Conservation (phyloP, 2,329 filamentous ascomycete species). For the Pseudocercospora fijiensis region DNA sequence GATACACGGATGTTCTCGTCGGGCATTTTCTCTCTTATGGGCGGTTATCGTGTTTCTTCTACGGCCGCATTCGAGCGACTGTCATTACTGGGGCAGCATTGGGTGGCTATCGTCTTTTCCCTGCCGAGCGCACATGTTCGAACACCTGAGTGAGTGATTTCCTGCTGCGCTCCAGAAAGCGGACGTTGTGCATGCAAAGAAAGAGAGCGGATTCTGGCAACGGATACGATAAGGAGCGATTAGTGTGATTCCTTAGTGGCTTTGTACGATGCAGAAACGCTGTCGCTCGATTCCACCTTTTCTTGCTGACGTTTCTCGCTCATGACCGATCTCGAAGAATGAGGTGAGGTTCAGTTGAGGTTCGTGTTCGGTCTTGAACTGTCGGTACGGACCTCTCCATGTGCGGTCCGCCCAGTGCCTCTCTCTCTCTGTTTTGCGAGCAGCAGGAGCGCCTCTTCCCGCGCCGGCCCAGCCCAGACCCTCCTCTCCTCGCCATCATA, state of each 20-base stretch:
- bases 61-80: conserved; percentile 15
- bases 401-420: neutral
- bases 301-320: neutral
- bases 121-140: conserved; percentile 6
- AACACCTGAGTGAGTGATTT: conserved; percentile 4
- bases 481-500: neutral
- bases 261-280: conserved; percentile 16
- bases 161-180: conserved; percentile 1
- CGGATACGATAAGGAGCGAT: conserved; percentile 18
- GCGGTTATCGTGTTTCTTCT: conserved; percentile 18
- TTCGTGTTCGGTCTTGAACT: neutral
- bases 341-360: neutral
- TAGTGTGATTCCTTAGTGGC: conserved; percentile 11
- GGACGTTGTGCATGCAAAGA: conserved; percentile 8
- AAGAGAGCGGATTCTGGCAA: conserved; percentile 23
- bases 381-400: neutral
- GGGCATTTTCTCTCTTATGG: conserved; percentile 14
- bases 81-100: conserved; percentile 19
- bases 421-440: neutral
- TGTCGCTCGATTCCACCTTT: conserved; percentile 7
- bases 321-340: neutral
- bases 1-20: conserved; percentile 15
- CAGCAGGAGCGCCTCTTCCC: neutral
- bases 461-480: neutral
- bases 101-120: conserved; percentile 14